phyloP scores from a whole-genome alignment of 2,329 filamentous ascomycete genomes.

The Ophiostoma ulmi region DNA sequence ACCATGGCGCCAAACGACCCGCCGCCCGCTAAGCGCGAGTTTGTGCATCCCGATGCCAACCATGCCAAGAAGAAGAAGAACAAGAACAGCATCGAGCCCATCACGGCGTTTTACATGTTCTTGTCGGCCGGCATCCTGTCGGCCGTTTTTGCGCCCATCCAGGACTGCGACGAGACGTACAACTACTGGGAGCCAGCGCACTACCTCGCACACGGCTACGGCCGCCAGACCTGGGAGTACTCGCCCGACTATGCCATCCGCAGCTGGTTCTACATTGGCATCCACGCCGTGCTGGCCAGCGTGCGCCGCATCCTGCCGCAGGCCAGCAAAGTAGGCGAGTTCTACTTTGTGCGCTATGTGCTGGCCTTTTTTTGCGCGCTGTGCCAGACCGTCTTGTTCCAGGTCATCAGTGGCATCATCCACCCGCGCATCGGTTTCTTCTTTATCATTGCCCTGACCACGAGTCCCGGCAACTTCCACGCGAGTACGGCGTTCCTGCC shows the following conservation, averaged over 20 bases:
- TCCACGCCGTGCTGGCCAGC: constrained; percentile 71
- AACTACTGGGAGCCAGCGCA: constrained; percentile 99
- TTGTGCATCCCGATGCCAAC: constrained; percentile 45
- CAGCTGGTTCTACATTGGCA: constrained; percentile 82
- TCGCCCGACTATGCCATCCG: constrained; percentile 91
- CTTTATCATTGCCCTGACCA: constrained; percentile 70
- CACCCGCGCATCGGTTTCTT: constrained; percentile 80
- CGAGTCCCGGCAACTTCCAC: constrained; percentile 90
- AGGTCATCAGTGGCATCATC: constrained; percentile 67
- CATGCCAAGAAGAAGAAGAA: constrained; percentile 48
- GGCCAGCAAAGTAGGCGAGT: constrained; percentile 64
- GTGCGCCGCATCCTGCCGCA: constrained; percentile 59
- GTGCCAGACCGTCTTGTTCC: constrained; percentile 77
- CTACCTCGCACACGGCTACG: constrained; percentile 87
- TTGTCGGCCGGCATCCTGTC: constrained; percentile 67
- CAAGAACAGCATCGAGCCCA: constrained; percentile 55
- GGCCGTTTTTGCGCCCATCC: constrained; percentile 80
- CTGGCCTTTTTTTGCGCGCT: constrained; percentile 73
- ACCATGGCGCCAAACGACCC: constrained; percentile 37
- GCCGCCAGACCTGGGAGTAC: constrained; percentile 97
- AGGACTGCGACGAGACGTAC: constrained; percentile 98
- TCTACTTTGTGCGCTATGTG: constrained; percentile 76
- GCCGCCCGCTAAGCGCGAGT: constrained; percentile 34
- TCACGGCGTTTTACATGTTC: constrained; percentile 76
- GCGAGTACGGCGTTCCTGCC: constrained; percentile 82